Evolutionary conservation across 306 rosid species (phyloP), one percentile per base, ranked within the genome.

Genomic region (Castanospermum australe): DNA sequence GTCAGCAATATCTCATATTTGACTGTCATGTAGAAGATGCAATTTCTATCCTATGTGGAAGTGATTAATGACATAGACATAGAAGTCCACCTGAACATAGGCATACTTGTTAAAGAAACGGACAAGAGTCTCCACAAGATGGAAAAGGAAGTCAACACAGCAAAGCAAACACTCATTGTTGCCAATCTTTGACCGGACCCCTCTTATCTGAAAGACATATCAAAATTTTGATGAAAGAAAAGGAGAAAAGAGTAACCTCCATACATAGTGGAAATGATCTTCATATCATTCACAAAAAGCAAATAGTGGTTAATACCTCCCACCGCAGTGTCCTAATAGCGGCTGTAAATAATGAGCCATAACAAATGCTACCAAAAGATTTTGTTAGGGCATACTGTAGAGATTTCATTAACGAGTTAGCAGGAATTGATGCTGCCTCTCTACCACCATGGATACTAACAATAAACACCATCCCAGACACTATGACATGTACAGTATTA

Each of bases 61-160:
- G 30, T 25, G 22, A 22, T 78, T 67, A 50, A 39, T 71, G 14
- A 71, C 33, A 82, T 17, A 48, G 62, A 52, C 25, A 12, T 35
- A 60, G 72, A 57, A 77, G 64, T 30, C 45, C 86, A 95, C 98
- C 99, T 91, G 98, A 63, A 95, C 99, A 77, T 95, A 95, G 52
- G 99, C 97, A 89, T 95, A 95, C 87, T 95, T 95, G 94, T 93
- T 95, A 84, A 95, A 95, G 83, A 93, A 95, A 38, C 98, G 93
- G 67, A 95, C 98, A 67, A 95, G 98, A 36, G 98, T 95, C 92
- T 95, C 99, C 77, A 95, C 98, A 10, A 95, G 90, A 87, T 95
- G 92, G 88, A 95, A 95, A 71, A 95, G 87, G 83, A 95, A 95
- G 89, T 95, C 99, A 76, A 95, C 97, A 77, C 96, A 95, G 84